Evolutionary conservation across 2,329 filamentous ascomycete genomes (phyloP), one percentile per base, ranked within the genome.

Genomic region (Escovopsis weberi): DNA sequence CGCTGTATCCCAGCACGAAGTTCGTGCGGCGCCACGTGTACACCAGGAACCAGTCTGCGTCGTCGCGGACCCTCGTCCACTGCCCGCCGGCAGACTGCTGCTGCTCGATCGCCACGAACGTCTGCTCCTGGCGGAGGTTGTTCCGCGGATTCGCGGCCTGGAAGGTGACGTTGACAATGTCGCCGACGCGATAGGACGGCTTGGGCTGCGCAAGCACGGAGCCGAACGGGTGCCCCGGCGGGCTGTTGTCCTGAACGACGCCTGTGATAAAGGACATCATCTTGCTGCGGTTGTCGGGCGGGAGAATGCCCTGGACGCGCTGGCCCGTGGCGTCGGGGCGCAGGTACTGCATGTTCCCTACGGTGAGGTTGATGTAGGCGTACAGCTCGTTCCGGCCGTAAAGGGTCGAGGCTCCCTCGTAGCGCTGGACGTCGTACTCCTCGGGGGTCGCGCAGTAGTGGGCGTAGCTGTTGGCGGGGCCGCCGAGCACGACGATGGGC

Each of bases 341-440:
- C 64, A 60, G 38, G 66, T 65, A 43, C 66, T 64, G 53, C 43
- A 62, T 44, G 44, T 59, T 73, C 57, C 82, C 77, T n/a, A 87
- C 67, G 0, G 85, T 88, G 37, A 89, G 69, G 59, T 93, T 88
- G 64, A 95, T 84, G 64, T 91, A 91, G 1, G 87, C 89, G 33
- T 82, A 76, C 10, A 95, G 72, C 1, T 86, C 85, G 59, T 87
- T 78, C 2, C 74, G 82, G 0, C 89, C 89, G 58, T 84, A 91
- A 2, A 96, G 75, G 0, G 89, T 96, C 6, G 83, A 89, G 0
- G 85, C 89, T n/a, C 88, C 89, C 64, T 96, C 89, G 62, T 95
- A 95, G 9, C 89, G 80, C 63, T 95, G 89, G 38, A 91, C 68
- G 11, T 66, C 64, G 58, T 91, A 93, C 59, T 94, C 84, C 58